Percentiles rank a stretch among this genome's conserved stretches.
These are phyloP conservation scores for Candida germanica DNA, from an alignment of 805 yeast species.

Conservation along the genomic window DNA sequence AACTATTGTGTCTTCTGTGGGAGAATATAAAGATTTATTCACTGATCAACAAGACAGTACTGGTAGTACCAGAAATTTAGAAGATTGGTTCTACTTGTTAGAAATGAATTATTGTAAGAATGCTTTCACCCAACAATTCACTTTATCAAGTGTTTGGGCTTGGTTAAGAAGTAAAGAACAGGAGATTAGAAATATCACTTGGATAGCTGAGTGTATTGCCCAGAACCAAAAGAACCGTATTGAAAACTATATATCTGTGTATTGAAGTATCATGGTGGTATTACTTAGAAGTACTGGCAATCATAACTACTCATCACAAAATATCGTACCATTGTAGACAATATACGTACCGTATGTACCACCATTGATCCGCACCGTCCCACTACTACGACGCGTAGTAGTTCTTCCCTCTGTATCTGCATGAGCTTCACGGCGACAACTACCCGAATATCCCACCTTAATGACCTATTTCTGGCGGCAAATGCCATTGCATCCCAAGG, in stretches of 20 bases:
- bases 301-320: too few species aligned
- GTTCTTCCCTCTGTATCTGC: too few species aligned
- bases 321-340: too few species aligned
- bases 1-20: slow-evolving; percentile 56
- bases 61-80: slow-evolving; percentile 56
- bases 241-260: slow-evolving; percentile 85
- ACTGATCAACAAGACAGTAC: slow-evolving; percentile 32
- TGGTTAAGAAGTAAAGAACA: slow-evolving; percentile 96
- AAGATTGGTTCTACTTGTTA: slow-evolving; percentile 88
- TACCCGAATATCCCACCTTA: slow-evolving; percentile 33
- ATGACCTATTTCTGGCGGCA: slow-evolving; percentile 33
- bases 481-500: slow-evolving; percentile 33
- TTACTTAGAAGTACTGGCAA: too few species aligned
- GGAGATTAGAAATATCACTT: slow-evolving; percentile 94
- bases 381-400: too few species aligned
- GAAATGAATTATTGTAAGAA: slow-evolving; percentile 91
- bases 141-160: slow-evolving; percentile 89
- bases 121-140: slow-evolving; percentile 95
- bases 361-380: too few species aligned
- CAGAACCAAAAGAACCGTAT: slow-evolving; percentile 96
- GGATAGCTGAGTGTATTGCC: slow-evolving; percentile 99
- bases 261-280: too few species aligned
- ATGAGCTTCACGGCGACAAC: slow-evolving; percentile 36
- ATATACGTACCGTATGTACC: too few species aligned
- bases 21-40: slow-evolving; percentile 63